Evolutionary conservation across 345 rosid genomes (phyloP).

Genomic region (Dipteronia dyeriana): DNA sequence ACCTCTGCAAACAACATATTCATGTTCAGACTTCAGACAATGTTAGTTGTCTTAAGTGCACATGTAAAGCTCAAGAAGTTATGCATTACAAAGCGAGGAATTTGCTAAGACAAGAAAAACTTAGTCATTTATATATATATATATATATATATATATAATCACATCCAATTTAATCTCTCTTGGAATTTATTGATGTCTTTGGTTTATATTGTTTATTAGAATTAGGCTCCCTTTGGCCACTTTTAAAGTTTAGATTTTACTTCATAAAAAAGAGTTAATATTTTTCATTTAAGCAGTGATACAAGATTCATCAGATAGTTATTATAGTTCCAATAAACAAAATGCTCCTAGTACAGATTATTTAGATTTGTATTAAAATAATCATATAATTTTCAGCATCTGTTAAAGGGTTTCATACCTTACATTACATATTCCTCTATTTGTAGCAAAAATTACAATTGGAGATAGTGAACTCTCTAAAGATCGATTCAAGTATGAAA

Average conservation of each 20-base stretch:
- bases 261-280: no score
- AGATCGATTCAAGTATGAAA: conserved; percentile 99
- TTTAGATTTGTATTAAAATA: not conserved
- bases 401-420: conserved; percentile 51
- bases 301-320: no score
- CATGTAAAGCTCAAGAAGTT: not conserved
- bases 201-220: no score
- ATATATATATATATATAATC: no score
- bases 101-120: not conserved
- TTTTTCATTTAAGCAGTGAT: no score
- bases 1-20: conserved; percentile 57
- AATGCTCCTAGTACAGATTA: no score
- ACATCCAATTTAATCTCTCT: no score
- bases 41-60: not conserved
- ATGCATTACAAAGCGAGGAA: not conserved
- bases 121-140: no score
- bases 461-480: conserved; percentile 95
- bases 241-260: no score
- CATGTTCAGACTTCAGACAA: conserved; percentile 8
- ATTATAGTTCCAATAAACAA: no score
- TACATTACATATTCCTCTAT: conserved; percentile 93
- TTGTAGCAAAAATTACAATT: conserved; percentile 94
- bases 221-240: no score
- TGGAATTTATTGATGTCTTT: no score
- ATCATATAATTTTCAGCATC: not conserved